Evolutionary conservation across 495 filamentous ascomycete species (phyloP), one percentile per base, ranked within the genome.

Genomic region (Hapsidospora chrysogenum): DNA sequence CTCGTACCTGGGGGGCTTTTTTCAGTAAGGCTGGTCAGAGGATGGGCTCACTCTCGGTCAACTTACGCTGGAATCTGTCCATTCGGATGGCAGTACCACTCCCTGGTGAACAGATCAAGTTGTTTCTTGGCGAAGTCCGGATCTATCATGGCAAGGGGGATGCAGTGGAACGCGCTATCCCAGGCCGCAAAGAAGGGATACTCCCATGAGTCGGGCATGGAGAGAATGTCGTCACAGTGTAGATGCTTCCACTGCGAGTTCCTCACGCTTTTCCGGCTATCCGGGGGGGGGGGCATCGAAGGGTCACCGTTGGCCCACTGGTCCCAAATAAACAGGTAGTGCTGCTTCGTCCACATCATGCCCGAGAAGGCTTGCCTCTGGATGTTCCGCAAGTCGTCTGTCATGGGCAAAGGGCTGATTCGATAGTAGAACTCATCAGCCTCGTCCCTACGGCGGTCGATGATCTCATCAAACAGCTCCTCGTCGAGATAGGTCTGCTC

Each of bases 31-130:
- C 16, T 8, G 10, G 22, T 9, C n/a, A 26, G 33, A 39, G 29
- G 29, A 25, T 9, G 23, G 22, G 0, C 10, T 10, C 32, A 33
- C 15, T 5, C 7, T 1, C 5, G 16, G 20, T 14, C n/a, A 8
- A 46, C 51, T 26, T 49, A 60, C 49, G 58, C 61, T 17, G 82
- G 78, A 31, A 95, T 62, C 56, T 96, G 87, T 29, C 87, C 87
- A 47, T 96, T 96, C 13, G 87, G 87, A 61, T 96, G 87, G 79
- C 93, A 94, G 63, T 96, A 96, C 87, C 87, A 95, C 60, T 95
- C 87, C 40, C 87, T 68, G 8, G 87, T 96, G 44, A 96, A 79
- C 11, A 96, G 60, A 52, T 96, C 87, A 15, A 96, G 70, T 53
- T 96, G 87, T 61, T 92, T 92, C 70, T 96, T 96, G 13, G 87